phyloP scores from a whole-genome alignment of 2,329 filamentous ascomycete species.

The Phialemoniopsis sp. region DNA sequence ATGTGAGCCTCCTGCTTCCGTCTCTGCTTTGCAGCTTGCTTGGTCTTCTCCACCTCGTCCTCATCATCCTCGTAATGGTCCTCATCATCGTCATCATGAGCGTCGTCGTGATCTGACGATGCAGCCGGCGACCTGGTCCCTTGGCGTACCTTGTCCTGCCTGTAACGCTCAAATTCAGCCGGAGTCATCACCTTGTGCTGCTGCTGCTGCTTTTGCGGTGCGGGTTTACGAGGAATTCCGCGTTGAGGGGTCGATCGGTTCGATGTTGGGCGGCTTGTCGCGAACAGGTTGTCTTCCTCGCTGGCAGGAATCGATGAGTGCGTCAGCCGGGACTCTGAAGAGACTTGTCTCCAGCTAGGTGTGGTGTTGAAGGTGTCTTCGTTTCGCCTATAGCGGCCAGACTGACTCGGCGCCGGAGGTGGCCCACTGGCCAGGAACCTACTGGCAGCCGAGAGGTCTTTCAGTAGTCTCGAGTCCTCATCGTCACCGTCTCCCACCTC shows the following conservation, averaged over 20 bases:
- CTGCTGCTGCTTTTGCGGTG: slow-evolving; percentile 27
- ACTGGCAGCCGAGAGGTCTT: slow-evolving; percentile 43
- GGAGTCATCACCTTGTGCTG: slow-evolving; percentile 82
- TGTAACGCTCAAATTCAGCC: slow-evolving; percentile 79
- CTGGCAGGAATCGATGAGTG: slow-evolving; percentile 13
- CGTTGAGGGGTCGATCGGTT: slow-evolving; percentile 27
- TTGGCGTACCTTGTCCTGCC: slow-evolving; percentile 67
- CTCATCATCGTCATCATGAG: slow-evolving; percentile 61
- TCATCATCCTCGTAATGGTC: slow-evolving; percentile 69
- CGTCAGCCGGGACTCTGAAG: slow-evolving; percentile 21
- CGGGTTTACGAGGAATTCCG: slow-evolving; percentile 25
- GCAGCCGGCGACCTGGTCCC: slow-evolving; percentile 33
- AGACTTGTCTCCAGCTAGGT: slow-evolving; percentile 19
- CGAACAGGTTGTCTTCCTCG: slow-evolving; percentile 54
- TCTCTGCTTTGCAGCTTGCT: slow-evolving; percentile 69
- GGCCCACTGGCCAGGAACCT: slow-evolving; percentile 32
- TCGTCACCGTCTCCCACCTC: slow-evolving; percentile 34
- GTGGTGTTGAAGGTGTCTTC: slow-evolving; percentile 25
- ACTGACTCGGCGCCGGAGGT: slow-evolving; percentile 15
- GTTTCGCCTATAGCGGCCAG: slow-evolving; percentile 29
- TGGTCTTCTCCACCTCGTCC: slow-evolving; percentile 73
- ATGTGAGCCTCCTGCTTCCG: slow-evolving; percentile 88
- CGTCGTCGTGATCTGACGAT: slow-evolving; percentile 45
- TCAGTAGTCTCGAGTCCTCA: slow-evolving; percentile 49
- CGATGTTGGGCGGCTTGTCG: slow-evolving; percentile 35